Evolutionary conservation across 441 rosid genomes (phyloP).

Genomic region (Syzygium syzygioides): DNA sequence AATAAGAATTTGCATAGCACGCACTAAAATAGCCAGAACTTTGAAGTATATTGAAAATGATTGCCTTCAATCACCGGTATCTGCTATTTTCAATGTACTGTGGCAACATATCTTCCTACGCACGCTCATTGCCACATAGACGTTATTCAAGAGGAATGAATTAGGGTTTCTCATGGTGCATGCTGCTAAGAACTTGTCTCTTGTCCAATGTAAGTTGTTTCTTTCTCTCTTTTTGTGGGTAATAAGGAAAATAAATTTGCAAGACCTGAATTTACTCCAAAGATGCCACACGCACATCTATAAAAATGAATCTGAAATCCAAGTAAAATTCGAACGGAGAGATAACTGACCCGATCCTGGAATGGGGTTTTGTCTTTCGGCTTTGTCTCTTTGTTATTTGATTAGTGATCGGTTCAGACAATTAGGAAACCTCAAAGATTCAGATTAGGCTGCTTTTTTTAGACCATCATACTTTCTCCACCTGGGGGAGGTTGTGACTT

Average conservation of each 20-base stretch:
- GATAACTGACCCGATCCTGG: neutral
- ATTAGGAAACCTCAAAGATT: neutral
- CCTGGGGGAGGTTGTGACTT: neutral
- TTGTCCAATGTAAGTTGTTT: neutral
- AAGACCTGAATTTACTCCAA: neutral
- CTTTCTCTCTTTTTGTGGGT: neutral
- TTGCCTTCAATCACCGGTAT: neutral
- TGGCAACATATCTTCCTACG: neutral
- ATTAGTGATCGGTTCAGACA: neutral
- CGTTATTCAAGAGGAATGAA: neutral
- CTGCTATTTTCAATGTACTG: neutral
- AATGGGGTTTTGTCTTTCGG: neutral
- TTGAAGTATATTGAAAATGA: neutral
- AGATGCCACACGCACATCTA: neutral
- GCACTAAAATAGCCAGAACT: neutral
- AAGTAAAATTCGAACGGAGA: neutral
- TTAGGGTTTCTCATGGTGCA: neutral
- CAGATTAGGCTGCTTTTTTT: neutral
- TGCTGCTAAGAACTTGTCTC: neutral
- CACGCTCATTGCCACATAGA: neutral
- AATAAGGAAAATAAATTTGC: neutral
- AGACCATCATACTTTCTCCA: neutral
- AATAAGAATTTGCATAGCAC: neutral
- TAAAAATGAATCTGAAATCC: neutral
- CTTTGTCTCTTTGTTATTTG: neutral